Evolutionary conservation across 805 yeast genomes (phyloP), one percentile per base, ranked within the genome.

Genomic region (Kuraishia piskuri): DNA sequence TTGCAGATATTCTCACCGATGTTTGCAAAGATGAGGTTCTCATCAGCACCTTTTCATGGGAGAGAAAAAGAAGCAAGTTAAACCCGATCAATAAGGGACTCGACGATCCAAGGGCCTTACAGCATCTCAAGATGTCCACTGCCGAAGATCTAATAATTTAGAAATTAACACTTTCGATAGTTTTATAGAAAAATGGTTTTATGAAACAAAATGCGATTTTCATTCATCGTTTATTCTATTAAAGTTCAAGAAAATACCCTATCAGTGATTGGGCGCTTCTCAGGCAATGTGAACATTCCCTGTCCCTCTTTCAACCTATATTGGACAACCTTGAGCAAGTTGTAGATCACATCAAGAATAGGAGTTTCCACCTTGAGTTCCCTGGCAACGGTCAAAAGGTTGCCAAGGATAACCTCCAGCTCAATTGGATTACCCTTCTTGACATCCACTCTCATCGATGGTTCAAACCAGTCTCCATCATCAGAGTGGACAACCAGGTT

Each of bases 371-470:
- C 76, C 0, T 73, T 69, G 53, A 72, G 62, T 56, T 73, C 73
- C 47, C 69, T 67, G 9, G 85, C 87, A 46, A 77, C 71, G n/a
- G 65, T 65, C 52, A 86, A 60, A 0, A 86, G 73, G 61, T 84
- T 87, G 3, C 92, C 91, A 50, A 86, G 68, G 56, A 88, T 84
- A 21, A 79, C 85, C 60, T 87, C 90, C 36, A 84, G 66, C 66
- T 88, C 95, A 58, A 87, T 77, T 50, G 82, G 82, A 61, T 85
- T 83, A 22, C 82, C 80, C 57, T 84, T 83, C 51, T 78, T 69
- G 20, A 76, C 75, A 62, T 86, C 92, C 14, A 84, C 85, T 55
- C 78, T 68, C 92, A 86, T 86, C 2, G 90, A 84, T 2, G 91
- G 92, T 52, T 75, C 74, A 63, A 78, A 86, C 67, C 75, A 78